Evolutionary conservation across 805 yeast species (phyloP).

Genomic region (Kodamaea restingae): DNA sequence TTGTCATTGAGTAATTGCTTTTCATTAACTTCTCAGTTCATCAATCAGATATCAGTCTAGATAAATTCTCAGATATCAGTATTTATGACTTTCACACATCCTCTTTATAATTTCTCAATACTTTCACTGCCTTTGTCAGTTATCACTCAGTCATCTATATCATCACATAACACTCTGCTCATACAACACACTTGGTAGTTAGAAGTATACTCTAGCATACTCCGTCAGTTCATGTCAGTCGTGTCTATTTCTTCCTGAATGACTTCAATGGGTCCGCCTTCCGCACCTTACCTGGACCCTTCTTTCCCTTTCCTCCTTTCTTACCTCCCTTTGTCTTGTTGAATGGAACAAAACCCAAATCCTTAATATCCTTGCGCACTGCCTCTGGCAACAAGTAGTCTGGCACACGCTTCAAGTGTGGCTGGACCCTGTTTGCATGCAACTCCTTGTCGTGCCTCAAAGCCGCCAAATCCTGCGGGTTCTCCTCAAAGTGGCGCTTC

Average conservation of each 20-base stretch:
- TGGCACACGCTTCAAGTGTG: conserved; percentile 88
- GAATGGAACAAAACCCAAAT: conserved; percentile 72
- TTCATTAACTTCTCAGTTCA: too few relatives aligned
- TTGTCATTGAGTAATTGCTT: too few relatives aligned
- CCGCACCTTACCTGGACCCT: conserved; percentile 33
- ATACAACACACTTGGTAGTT: too few relatives aligned
- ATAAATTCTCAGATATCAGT: too few relatives aligned
- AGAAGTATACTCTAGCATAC: too few relatives aligned
- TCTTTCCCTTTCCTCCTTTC: conserved; percentile 24
- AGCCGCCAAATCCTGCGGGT: conserved; percentile 86
- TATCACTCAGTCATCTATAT: too few relatives aligned
- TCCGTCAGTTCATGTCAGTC: too few relatives aligned
- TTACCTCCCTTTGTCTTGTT: conserved; percentile 46
- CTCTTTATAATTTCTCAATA: too few relatives aligned
- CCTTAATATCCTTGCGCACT: conserved; percentile 53
- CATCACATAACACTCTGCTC: too few relatives aligned
- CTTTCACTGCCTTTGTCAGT: too few relatives aligned
- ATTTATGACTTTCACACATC: too few relatives aligned
- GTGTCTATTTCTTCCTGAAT: conserved; percentile 22
- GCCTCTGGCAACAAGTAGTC: conserved; percentile 82
- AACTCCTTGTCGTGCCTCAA: conserved; percentile 89
- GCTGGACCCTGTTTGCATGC: conserved; percentile 77
- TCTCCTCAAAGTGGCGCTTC: conserved; percentile 93
- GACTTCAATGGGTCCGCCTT: conserved; percentile 60
- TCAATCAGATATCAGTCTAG: too few relatives aligned